A percentile compares a stretch with the other conserved stretches of the same genome.
phyloP scores from a whole-genome alignment of 75 land plant genomes.

The Sequoia sempervirens region DNA sequence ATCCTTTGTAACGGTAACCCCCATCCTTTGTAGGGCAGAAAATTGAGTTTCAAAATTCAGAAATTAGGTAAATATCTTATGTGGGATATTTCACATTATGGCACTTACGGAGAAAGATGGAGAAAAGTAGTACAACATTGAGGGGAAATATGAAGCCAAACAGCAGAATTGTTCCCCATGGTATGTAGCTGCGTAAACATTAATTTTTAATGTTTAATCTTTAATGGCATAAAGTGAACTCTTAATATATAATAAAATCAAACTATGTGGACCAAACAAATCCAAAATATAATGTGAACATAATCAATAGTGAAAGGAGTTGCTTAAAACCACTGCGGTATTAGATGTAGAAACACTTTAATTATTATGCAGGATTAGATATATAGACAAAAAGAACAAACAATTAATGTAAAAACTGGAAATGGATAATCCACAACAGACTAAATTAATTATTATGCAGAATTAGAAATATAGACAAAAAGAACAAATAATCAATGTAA shows the following conservation, averaged over 20 bases:
- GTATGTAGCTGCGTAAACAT: background rate
- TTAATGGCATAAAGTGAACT: background rate
- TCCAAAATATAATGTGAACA: background rate
- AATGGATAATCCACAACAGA: background rate
- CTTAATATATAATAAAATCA: background rate
- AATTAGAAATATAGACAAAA: background rate
- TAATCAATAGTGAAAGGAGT: background rate
- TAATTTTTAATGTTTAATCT: background rate
- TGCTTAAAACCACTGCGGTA: background rate
- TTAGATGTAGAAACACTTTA: background rate
- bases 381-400: background rate
- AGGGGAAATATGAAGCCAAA: background rate
- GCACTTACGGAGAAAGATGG: background rate
- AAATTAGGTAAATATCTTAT: too few species aligned
- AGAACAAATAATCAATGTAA: background rate
- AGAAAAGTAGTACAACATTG: background rate
- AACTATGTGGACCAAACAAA: background rate
- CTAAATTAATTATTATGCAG: background rate
- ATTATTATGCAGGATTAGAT: background rate
- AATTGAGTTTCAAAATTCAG: too few species aligned
- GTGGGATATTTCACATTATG: too few species aligned
- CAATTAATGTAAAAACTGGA: background rate
- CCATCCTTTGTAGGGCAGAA: too few species aligned
- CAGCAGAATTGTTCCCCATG: background rate
- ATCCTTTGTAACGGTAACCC: too few species aligned